Percentiles rank a stretch among this genome's conserved stretches.
phyloP scores from a whole-genome alignment of 2,329 filamentous ascomycete genomes.

The Colletotrichum orbiculare region DNA sequence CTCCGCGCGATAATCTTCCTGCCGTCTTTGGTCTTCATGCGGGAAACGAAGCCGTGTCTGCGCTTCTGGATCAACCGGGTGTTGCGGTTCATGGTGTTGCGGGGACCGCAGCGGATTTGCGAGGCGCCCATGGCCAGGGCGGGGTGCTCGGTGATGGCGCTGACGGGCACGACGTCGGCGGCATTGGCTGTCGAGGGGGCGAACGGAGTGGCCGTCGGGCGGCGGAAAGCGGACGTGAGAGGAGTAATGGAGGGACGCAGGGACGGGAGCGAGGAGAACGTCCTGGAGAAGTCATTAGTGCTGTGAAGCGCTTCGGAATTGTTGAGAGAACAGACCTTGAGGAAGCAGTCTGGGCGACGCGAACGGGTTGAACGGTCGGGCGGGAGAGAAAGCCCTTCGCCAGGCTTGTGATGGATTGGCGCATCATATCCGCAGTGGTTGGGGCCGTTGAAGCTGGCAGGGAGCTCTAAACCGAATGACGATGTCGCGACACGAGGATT shows the following conservation, averaged over 20 bases:
- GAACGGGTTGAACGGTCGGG: neutral
- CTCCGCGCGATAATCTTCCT: constrained; percentile 64
- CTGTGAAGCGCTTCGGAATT: neutral
- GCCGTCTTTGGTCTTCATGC: constrained; percentile 62
- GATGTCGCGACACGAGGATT: constrained; percentile 24
- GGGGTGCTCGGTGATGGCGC: constrained; percentile 63
- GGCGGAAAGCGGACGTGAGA: constrained; percentile 46
- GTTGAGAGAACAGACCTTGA: constrained; percentile 16
- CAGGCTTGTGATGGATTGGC: constrained; percentile 30
- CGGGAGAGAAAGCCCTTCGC: constrained; percentile 11
- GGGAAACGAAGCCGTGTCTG: constrained; percentile 66
- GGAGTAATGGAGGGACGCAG: constrained; percentile 59
- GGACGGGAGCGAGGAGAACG: constrained; percentile 61
- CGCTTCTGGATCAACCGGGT: constrained; percentile 69
- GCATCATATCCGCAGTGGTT: constrained; percentile 34
- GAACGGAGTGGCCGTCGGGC: constrained; percentile 45
- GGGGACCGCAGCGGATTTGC: constrained; percentile 69
- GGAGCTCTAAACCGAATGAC: constrained; percentile 13
- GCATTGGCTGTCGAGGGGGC: constrained; percentile 42
- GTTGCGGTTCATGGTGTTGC: constrained; percentile 66
- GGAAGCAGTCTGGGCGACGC: constrained; percentile 8
- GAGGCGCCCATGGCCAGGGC: constrained; percentile 61
- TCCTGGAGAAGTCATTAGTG: constrained; percentile 44
- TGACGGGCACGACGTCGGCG: constrained; percentile 58
- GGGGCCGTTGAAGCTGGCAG: constrained; percentile 11